Evolutionary conservation across 495 filamentous ascomycete species (phyloP), one percentile per base, ranked within the genome.

Genomic region (Chaetomium cochliodes): DNA sequence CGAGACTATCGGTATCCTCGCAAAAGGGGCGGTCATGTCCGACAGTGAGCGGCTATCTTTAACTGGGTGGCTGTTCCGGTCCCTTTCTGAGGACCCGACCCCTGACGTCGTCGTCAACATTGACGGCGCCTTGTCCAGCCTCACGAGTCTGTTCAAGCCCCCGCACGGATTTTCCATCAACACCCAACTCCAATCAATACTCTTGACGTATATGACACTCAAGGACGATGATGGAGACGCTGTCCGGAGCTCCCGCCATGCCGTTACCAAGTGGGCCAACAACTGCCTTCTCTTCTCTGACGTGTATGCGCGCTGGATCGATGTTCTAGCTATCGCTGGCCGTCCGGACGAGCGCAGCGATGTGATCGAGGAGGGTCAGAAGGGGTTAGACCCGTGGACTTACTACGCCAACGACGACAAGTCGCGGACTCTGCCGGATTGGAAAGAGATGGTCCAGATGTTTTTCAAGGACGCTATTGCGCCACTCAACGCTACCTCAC

Each of bases 221-320:
- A 79, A 85, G 46, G 85, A 84, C 52, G 77, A 82, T 26, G 85
- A 82, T 42, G 77, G 80, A 52, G 73, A 70, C 22, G 70, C 84
- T 15, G 80, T 85, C 9, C 80, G 92, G 62, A 89, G 86, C 59
- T 87, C 88, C 55, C 86, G 91, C 9, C 93, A 92, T 76, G 85
- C 90, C 22, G 89, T 89, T n/a, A 85, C 94, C 5, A 88, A 92
- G 26, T 97, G 92, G 80, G 90, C 92, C 3, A 97, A 97, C 69
- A 82, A 89, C n/a, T 96, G 92, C 69, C 80, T 98, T 13, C 86
- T 88, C 2, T 97, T 89, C 65, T 80, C 77, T 42, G 91, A 96
- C 70, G 81, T 92, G 15, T 80, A 86, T 23, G 94, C 88, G 46
- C 85, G 93, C 51, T 98, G 92, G 92, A 89, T 96, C 54, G 84